These are phyloP conservation scores for Blastobotrys persicus DNA, from an alignment of 1,139 yeast genomes.

Conservation along the genomic window DNA sequence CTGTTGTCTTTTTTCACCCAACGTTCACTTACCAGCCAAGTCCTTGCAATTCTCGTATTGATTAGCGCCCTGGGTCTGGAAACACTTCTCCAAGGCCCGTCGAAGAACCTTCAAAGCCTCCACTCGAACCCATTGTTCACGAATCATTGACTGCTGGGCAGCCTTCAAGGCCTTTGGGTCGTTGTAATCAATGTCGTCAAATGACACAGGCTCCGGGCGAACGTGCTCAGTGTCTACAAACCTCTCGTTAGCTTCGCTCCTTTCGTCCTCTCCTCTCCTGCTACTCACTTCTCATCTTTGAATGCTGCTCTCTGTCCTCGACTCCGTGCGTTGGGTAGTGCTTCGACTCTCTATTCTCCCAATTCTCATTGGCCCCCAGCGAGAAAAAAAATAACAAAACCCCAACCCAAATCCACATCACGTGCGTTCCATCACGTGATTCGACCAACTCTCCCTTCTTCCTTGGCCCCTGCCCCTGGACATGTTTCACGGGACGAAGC, in stretches of 20 bases:
- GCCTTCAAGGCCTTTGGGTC: constrained; percentile 60
- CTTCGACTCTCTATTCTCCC: background rate
- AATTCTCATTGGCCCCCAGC: background rate
- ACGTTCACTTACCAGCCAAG: constrained; percentile 47
- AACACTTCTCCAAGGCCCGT: constrained; percentile 68
- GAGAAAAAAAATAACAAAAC: no score
- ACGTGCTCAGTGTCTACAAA: constrained; percentile 43
- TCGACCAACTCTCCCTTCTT: no score
- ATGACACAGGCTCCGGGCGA: constrained; percentile 75
- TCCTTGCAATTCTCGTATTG: constrained; percentile 77
- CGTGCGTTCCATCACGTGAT: no score
- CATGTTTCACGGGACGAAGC: no score
- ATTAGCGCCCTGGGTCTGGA: constrained; percentile 63
- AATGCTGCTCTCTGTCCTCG: background rate
- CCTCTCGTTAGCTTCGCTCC: background rate
- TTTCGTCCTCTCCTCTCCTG: background rate
- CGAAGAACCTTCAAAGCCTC: constrained; percentile 67
- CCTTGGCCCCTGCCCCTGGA: no score
- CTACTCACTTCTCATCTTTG: background rate
- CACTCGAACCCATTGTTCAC: constrained; percentile 78
- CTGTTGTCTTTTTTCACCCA: background rate
- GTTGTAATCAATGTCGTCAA: constrained; percentile 77
- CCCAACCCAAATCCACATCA: background rate
- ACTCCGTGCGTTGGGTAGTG: background rate
- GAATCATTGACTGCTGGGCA: constrained; percentile 73